Evolutionary conservation across 2,329 filamentous ascomycete genomes (phyloP).

Genomic region (Aureobasidium sp.): DNA sequence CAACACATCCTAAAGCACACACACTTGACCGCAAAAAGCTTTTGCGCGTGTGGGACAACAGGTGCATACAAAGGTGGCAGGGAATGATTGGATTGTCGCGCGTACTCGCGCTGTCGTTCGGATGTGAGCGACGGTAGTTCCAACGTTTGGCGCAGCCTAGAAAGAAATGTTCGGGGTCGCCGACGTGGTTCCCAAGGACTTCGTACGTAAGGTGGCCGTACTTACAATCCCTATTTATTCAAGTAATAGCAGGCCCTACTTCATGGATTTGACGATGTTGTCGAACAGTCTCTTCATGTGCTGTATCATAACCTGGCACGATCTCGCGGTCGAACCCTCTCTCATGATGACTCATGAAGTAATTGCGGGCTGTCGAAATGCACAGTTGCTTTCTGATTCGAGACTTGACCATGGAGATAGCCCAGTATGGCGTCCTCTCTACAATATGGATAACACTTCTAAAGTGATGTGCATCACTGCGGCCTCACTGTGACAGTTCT

Average conservation of each 20-base stretch:
- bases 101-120: not conserved
- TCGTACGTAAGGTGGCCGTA: not conserved
- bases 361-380: no score
- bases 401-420: not conserved
- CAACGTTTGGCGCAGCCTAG: not conserved
- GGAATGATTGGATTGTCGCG: not conserved
- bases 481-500: not conserved
- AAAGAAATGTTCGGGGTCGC: not conserved
- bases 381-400: not conserved
- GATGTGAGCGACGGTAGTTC: not conserved
- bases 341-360: no score
- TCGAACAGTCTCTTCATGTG: no score
- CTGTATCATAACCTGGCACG: no score
- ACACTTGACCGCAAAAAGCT: not conserved
- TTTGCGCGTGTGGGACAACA: conserved; percentile 1
- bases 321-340: no score
- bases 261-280: no score
- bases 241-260: no score
- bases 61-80: not conserved
- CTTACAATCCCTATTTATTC: not conserved
- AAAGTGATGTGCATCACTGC: no score
- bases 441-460: no score
- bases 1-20: not conserved
- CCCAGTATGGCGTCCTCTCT: no score
- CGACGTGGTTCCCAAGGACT: not conserved